phyloP scores from a whole-genome alignment of 768 basidiomycete species.

The Leccinum incarnatum region DNA sequence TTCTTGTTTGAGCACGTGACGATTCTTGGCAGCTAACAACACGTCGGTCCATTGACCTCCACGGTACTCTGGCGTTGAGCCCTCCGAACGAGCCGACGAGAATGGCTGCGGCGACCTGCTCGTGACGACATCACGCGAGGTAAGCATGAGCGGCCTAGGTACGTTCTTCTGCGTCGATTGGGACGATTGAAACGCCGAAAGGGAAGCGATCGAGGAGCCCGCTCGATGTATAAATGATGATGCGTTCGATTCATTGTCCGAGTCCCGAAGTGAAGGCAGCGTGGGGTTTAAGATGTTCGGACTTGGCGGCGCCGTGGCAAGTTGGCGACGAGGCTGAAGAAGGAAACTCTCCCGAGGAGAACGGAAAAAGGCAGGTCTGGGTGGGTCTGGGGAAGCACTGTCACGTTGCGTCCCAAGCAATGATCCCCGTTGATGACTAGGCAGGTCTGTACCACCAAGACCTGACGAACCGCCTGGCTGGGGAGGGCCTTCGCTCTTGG shows the following conservation, averaged over 20 bases:
- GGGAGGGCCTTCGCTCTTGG: constrained; percentile 22
- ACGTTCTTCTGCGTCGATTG: constrained; percentile 44
- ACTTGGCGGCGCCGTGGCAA: constrained; percentile 31
- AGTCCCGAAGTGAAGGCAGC: constrained; percentile 18
- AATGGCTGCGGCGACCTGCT: constrained; percentile 20
- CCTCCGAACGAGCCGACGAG: constrained; percentile 34
- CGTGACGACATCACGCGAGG: constrained; percentile 46
- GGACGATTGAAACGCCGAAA: constrained; percentile 40
- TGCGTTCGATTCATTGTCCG: constrained; percentile 13
- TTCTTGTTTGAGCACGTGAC: constrained; percentile 42
- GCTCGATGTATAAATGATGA: constrained; percentile 38
- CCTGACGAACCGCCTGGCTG: constrained; percentile 15
- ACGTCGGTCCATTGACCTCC: constrained; percentile 50
- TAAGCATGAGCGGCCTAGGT: constrained; percentile 67
- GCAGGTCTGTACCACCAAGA: not conserved
- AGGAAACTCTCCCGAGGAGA: constrained; percentile 57
- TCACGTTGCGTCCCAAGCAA: constrained; percentile 37
- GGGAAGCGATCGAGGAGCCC: constrained; percentile 40
- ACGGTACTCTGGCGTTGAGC: constrained; percentile 34
- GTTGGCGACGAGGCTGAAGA: constrained; percentile 32
- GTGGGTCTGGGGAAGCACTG: constrained; percentile 44
- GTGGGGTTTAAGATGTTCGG: constrained; percentile 20
- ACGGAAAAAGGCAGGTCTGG: constrained; percentile 56
- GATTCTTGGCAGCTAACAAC: constrained; percentile 34
- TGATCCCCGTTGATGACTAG: constrained; percentile 37